A percentile compares a stretch with the other conserved stretches of the same genome.
Evolutionary conservation across 768 basidiomycete genomes (phyloP).

Genomic region (Serendipita sp.): DNA sequence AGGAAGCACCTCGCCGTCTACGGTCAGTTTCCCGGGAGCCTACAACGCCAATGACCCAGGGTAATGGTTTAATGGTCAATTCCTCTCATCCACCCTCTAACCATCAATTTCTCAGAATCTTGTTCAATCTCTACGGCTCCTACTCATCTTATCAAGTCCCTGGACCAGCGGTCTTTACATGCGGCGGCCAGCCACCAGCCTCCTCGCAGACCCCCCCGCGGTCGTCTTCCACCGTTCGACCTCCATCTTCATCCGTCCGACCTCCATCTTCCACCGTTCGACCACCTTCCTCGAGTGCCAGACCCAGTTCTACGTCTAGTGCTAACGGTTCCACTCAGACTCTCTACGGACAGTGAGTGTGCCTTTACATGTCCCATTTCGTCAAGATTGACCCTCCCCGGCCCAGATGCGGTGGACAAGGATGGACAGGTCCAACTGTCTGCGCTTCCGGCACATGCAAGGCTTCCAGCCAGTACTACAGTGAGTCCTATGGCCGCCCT

Average conservation of each 20-base stretch:
- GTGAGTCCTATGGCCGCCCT: neutral
- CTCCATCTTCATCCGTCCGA: neutral
- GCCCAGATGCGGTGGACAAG: neutral
- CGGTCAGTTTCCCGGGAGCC: slow-evolving; percentile 34
- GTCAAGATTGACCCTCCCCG: neutral
- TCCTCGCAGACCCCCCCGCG: neutral
- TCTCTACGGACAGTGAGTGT: neutral
- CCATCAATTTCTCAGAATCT: neutral
- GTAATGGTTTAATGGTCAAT: neutral
- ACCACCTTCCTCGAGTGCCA: neutral
- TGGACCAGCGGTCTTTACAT: slow-evolving; percentile 2
- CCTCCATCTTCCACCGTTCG: neutral
- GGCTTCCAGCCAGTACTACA: slow-evolving; percentile 9
- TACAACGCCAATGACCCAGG: slow-evolving; percentile 16
- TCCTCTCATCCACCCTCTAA: neutral
- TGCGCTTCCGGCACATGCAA: slow-evolving; percentile 12
- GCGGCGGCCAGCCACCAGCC: neutral
- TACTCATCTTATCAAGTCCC: neutral
- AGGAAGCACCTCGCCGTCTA: slow-evolving; percentile 27
- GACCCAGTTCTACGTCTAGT: neutral
- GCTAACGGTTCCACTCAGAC: neutral
- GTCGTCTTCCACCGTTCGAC: neutral
- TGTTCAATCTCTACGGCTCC: neutral
- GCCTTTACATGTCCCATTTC: neutral
- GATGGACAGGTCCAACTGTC: slow-evolving; percentile 9